Conservation (phyloP, 2,329 filamentous ascomycete species). For the Hypocreales sp. region DNA sequence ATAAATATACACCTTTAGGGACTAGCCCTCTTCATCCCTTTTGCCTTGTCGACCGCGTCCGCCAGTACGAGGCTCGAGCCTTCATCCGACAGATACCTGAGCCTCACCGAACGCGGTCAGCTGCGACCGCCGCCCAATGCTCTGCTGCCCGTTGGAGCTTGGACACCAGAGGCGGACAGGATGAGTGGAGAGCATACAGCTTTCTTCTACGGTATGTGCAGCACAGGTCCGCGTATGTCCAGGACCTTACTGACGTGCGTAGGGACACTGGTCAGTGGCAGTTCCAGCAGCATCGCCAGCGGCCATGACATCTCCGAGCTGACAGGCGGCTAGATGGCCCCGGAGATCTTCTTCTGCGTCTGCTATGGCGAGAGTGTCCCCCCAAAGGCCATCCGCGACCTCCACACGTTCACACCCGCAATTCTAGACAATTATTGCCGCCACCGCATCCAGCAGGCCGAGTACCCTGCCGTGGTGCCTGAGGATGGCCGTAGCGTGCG, state of each 20-base stretch:
- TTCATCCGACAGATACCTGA: too few species aligned
- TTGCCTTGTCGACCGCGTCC: too few species aligned
- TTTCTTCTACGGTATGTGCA: constrained; percentile 50
- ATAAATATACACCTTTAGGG: too few species aligned
- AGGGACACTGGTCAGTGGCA: constrained; percentile 2
- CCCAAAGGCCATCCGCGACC: constrained; percentile 30
- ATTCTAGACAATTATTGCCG: constrained; percentile 61
- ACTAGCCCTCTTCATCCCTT: too few species aligned
- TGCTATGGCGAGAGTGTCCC: constrained; percentile 46
- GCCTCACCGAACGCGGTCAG: too few species aligned
- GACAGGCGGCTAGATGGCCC: too few species aligned
- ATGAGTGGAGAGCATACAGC: constrained; percentile 29
- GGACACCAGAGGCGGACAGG: too few species aligned
- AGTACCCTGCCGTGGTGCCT: constrained; percentile 69
- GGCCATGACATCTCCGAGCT: too few species aligned
- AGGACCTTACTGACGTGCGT: constrained; percentile 7
- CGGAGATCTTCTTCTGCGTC: constrained; percentile 71
- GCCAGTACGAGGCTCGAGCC: too few species aligned
- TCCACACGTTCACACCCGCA: constrained; percentile 56
- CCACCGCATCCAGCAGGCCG: constrained; percentile 47
- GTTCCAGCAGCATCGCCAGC: too few species aligned
- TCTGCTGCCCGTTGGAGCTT: too few species aligned
- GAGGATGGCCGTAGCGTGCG: constrained; percentile 43
- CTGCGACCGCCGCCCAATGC: too few species aligned
- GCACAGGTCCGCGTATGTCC: constrained; percentile 14